These are phyloP conservation scores for Phlebiopsis flavidoalba DNA, from an alignment of 768 basidiomycete species.

Conservation along the genomic window DNA sequence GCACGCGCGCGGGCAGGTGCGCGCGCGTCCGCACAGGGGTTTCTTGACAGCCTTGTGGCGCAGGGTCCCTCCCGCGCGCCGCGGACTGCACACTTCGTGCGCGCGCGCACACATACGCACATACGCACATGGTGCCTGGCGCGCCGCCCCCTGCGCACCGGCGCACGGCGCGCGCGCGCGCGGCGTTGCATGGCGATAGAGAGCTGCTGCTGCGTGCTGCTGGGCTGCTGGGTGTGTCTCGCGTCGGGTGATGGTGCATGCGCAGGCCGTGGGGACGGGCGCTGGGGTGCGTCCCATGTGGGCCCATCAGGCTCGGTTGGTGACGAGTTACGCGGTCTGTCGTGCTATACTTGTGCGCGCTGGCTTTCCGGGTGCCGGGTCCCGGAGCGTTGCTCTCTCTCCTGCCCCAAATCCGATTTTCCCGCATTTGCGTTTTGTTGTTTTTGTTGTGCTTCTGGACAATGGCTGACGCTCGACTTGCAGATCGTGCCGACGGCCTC, in stretches of 20 bases:
- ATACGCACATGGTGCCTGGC: too few relatives aligned
- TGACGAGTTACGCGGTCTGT: too few relatives aligned
- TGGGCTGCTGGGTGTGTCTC: not conserved
- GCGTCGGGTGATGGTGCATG: not conserved
- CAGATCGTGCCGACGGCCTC: constrained; percentile 81
- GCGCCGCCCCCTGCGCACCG: too few relatives aligned
- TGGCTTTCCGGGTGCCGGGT: too few relatives aligned
- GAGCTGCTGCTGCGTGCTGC: not conserved
- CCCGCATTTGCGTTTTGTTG: not conserved
- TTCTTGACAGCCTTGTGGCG: constrained; percentile 5
- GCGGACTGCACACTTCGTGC: not conserved
- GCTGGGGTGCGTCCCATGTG: not conserved
- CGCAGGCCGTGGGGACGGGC: not conserved
- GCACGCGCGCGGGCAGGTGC: too few relatives aligned
- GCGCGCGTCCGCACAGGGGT: not conserved
- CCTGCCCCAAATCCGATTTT: not conserved
- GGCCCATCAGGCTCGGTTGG: not conserved
- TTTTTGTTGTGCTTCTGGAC: not conserved
- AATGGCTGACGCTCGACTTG: not conserved
- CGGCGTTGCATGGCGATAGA: not conserved
- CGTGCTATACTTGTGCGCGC: too few relatives aligned
- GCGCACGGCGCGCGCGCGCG: too few relatives aligned
- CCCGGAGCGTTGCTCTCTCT: too few relatives aligned
- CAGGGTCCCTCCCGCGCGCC: not conserved
- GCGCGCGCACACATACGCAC: too few relatives aligned